phyloP scores from a whole-genome alignment of 768 basidiomycete genomes.

The Boletus pseudo-olivaceus region DNA sequence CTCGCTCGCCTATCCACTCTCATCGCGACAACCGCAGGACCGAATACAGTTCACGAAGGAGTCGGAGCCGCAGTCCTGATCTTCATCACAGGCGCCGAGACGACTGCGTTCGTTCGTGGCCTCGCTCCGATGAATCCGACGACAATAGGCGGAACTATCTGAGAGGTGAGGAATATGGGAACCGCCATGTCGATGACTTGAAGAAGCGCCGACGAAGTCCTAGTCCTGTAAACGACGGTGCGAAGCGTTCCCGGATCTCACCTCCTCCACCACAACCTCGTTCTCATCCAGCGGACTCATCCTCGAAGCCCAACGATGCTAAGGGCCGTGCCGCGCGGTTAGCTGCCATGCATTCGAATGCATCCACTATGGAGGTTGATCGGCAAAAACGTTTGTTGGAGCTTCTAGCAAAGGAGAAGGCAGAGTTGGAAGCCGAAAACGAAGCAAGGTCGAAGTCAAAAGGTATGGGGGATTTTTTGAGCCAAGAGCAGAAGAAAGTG shows the following conservation, averaged over 20 bases:
- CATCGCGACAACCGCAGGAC: constrained; percentile 19
- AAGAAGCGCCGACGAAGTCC: constrained; percentile 41
- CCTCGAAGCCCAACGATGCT: constrained; percentile 22
- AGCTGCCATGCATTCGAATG: constrained; percentile 83
- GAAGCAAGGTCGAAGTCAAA: constrained; percentile 63
- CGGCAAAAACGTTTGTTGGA: constrained; percentile 68
- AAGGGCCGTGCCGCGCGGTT: constrained; percentile 79
- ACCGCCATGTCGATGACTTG: constrained; percentile 28
- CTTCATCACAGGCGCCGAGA: constrained; percentile 13
- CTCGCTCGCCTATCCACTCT: constrained; percentile 43
- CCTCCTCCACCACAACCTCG: constrained; percentile 31
- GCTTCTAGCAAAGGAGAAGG: constrained; percentile 73
- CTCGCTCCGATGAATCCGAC: constrained; percentile 53
- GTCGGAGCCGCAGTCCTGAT: constrained; percentile 31
- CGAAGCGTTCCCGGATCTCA: constrained; percentile 52
- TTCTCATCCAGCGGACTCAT: constrained; percentile 10
- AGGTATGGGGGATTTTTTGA: constrained; percentile 79
- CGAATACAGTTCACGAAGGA: constrained; percentile 25
- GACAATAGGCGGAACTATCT: constrained; percentile 33
- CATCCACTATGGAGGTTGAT: constrained; percentile 59
- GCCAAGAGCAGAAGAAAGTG: constrained; percentile 78
- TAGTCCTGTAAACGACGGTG: constrained; percentile 27
- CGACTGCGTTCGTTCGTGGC: constrained; percentile 37
- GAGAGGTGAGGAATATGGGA: constrained; percentile 24
- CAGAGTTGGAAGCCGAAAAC: constrained; percentile 71